phyloP scores from a whole-genome alignment of 352 stramenopile genomes.

The Phytophthora pistaciae region DNA sequence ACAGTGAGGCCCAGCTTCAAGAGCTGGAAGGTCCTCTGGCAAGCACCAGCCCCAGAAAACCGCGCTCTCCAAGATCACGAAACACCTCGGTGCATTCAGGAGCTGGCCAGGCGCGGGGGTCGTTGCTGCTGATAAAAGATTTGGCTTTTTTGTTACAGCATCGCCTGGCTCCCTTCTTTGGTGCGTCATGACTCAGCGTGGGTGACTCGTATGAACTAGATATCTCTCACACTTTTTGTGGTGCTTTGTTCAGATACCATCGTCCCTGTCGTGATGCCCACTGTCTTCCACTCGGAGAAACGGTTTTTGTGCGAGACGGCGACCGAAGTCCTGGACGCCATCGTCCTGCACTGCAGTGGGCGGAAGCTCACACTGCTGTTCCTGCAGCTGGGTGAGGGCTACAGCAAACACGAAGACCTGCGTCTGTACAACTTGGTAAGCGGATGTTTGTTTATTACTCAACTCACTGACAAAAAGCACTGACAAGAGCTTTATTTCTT shows the following conservation, averaged over 20 bases:
- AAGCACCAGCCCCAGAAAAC: slow-evolving; percentile 19
- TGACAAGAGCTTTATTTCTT: neutral
- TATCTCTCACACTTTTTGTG: neutral
- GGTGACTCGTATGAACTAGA: neutral
- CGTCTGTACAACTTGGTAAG: slow-evolving; percentile 64
- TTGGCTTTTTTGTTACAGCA: slow-evolving; percentile 63
- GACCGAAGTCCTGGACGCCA: slow-evolving; percentile 65
- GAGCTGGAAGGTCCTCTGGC: slow-evolving; percentile 35
- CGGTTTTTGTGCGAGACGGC: slow-evolving; percentile 68
- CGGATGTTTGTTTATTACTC: neutral
- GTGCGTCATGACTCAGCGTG: slow-evolving; percentile 22
- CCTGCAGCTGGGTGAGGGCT: slow-evolving; percentile 38
- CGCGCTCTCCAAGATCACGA: slow-evolving; percentile 1
- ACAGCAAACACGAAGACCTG: slow-evolving; percentile 43
- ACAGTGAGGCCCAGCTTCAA: slow-evolving; percentile 37
- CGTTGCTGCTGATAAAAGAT: slow-evolving; percentile 64
- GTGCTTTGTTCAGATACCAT: slow-evolving; percentile 47
- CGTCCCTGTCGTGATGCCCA: slow-evolving; percentile 47
- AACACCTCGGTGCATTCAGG: slow-evolving; percentile 10
- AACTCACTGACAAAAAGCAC: neutral
- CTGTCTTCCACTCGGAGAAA: slow-evolving; percentile 62
- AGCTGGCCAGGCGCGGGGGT: slow-evolving; percentile 35
- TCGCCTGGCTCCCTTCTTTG: slow-evolving; percentile 58
- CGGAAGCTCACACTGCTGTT: slow-evolving; percentile 49
- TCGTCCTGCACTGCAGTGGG: slow-evolving; percentile 61